A percentile compares a stretch with the other conserved stretches of the same genome.
These are phyloP conservation scores for Tetragonia tetragonoides DNA, from an alignment of 148 eudicot species.

Conservation along the genomic window DNA sequence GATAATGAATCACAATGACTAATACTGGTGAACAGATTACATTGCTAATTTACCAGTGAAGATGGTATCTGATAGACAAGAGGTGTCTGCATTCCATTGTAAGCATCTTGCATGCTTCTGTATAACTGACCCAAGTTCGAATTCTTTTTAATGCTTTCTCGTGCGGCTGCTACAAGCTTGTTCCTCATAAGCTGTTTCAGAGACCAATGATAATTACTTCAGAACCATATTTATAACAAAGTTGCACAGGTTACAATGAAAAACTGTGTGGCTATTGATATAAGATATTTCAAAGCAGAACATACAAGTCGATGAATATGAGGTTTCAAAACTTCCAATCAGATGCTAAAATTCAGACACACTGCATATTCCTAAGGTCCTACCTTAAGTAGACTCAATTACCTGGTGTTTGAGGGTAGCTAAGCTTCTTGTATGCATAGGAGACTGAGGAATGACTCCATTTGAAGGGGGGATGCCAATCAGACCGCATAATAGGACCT, in stretches of 20 bases:
- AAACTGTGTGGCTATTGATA: neutral
- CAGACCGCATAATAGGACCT: conserved; percentile 89
- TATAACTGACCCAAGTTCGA: conserved; percentile 73
- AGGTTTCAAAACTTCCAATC: neutral
- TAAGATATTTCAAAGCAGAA: neutral
- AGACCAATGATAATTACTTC: neutral
- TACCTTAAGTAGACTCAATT: neutral
- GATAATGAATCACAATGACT: neutral
- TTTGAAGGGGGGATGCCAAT: conserved; percentile 96
- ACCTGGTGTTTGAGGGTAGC: conserved; percentile 99
- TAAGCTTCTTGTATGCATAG: conserved; percentile 98
- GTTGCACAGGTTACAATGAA: neutral
- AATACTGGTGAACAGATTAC: conserved; percentile 7
- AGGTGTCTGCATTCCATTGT: conserved; percentile 91
- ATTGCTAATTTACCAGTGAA: conserved; percentile 49
- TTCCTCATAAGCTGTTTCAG: conserved; percentile 75
- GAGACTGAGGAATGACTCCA: conserved; percentile 99
- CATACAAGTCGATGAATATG: neutral
- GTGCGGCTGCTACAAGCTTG: conserved; percentile 82
- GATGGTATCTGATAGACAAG: conserved; percentile 82
- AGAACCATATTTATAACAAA: neutral
- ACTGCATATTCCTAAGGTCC: neutral
- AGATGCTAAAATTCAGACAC: neutral
- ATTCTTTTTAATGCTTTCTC: conserved; percentile 65
- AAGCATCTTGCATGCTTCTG: conserved; percentile 78